These are phyloP conservation scores for Tilletia indica DNA, from an alignment of 1,284 basidiomycete genomes.

Conservation along the genomic window DNA sequence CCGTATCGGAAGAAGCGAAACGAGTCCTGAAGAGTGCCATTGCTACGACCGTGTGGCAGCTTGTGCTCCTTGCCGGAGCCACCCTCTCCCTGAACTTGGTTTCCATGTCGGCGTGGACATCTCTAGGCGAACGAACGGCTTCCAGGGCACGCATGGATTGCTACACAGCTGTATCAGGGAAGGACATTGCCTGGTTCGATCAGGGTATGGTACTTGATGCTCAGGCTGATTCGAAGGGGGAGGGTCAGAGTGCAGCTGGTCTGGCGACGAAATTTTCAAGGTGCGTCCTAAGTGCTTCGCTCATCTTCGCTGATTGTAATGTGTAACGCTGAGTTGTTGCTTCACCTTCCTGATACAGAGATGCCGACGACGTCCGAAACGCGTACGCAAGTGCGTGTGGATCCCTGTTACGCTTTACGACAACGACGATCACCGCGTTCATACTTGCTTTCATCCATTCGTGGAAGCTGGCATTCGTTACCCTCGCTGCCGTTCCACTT, in stretches of 20 bases:
- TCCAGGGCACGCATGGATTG: constrained; percentile 65
- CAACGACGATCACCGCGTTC: constrained; percentile 76
- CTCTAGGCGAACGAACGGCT: constrained; percentile 78
- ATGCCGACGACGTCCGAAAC: constrained; percentile 87
- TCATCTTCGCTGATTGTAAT: not conserved
- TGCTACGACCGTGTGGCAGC: constrained; percentile 65
- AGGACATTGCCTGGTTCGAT: constrained; percentile 66
- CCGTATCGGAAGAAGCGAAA: constrained; percentile 59
- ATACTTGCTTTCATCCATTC: constrained; percentile 77
- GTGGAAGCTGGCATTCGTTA: constrained; percentile 82
- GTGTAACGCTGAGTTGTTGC: not conserved
- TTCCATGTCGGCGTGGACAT: constrained; percentile 79
- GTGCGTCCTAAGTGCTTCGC: constrained; percentile 59
- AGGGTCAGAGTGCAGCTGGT: constrained; percentile 74
- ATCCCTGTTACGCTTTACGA: constrained; percentile 73
- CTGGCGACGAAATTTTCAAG: constrained; percentile 89
- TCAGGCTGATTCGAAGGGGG: not conserved
- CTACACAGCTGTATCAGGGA: constrained; percentile 64
- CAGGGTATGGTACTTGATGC: constrained; percentile 32
- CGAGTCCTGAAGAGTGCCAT: constrained; percentile 65
- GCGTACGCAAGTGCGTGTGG: constrained; percentile 78
- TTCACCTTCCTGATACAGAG: constrained; percentile 62
- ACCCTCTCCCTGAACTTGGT: constrained; percentile 72
- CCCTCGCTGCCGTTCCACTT: constrained; percentile 83
- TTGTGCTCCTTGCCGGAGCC: constrained; percentile 70